Percentiles rank a stretch among this genome's conserved stretches.
Conservation (phyloP, 2,329 filamentous ascomycete species). For the Didymellaceae sp. region DNA sequence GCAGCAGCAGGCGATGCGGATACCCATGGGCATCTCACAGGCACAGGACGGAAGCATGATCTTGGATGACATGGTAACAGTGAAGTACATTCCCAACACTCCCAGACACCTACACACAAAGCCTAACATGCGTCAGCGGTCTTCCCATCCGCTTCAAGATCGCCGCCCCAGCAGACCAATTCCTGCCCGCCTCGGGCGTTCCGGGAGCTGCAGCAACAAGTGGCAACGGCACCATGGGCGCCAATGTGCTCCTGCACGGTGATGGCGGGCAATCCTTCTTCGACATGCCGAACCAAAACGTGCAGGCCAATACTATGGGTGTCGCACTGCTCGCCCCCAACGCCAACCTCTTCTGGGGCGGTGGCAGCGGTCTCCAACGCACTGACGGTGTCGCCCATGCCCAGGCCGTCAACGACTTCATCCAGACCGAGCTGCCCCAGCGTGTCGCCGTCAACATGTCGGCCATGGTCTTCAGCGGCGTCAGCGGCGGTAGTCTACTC, state of each 20-base stretch:
- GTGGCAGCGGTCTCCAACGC: slow-evolving; percentile 59
- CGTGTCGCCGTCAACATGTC: slow-evolving; percentile 61
- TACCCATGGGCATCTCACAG: slow-evolving; percentile 45
- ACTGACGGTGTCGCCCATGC: slow-evolving; percentile 62
- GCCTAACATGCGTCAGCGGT: slow-evolving; percentile 46
- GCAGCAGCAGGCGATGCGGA: slow-evolving; percentile 42
- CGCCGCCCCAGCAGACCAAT: slow-evolving; percentile 61
- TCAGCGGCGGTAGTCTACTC: slow-evolving; percentile 61
- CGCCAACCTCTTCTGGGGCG: slow-evolving; percentile 64
- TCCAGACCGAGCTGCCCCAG: slow-evolving; percentile 58
- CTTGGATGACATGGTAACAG: slow-evolving; percentile 60
- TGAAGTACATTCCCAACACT: slow-evolving; percentile 33
- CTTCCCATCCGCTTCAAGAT: slow-evolving; percentile 64
- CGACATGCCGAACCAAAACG: slow-evolving; percentile 63
- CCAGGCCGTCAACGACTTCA: slow-evolving; percentile 61
- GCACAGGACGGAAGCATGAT: slow-evolving; percentile 64
- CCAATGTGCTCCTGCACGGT: slow-evolving; percentile 66
- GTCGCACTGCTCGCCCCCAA: slow-evolving; percentile 63
- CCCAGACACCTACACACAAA: neutral
- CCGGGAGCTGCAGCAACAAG: slow-evolving; percentile 52
- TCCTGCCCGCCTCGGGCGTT: slow-evolving; percentile 59
- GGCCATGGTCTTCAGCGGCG: slow-evolving; percentile 65
- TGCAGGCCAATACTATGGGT: slow-evolving; percentile 59
- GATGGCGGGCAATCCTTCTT: slow-evolving; percentile 67
- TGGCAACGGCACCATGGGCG: slow-evolving; percentile 47